A percentile compares a stretch with the other conserved stretches of the same genome.
These are phyloP conservation scores for Fusarium algeriense DNA, from an alignment of 2,329 filamentous ascomycete species.

Conservation along the genomic window DNA sequence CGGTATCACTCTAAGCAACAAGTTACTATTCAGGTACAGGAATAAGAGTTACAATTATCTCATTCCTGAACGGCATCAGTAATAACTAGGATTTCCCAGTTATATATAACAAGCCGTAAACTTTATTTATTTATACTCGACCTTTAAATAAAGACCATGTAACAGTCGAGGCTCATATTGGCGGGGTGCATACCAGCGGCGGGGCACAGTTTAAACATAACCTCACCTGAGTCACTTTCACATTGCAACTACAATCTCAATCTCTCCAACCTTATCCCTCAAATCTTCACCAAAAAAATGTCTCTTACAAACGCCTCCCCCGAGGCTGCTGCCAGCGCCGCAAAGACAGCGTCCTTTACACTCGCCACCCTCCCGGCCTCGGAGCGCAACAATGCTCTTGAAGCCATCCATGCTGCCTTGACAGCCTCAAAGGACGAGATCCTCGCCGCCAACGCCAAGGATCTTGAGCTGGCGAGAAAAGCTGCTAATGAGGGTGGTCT, in stretches of 20 bases:
- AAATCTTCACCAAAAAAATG: constrained; percentile 64
- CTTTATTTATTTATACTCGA: background rate
- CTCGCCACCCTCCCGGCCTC: constrained; percentile 82
- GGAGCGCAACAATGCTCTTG: constrained; percentile 86
- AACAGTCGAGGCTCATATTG: constrained; percentile 28
- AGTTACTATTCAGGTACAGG: background rate
- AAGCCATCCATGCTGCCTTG: constrained; percentile 84
- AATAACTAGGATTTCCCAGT: too few relatives aligned
- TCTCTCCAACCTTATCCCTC: constrained; percentile 9
- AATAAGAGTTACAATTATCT: background rate
- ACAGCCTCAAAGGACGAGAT: constrained; percentile 77
- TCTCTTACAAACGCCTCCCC: constrained; percentile 90
- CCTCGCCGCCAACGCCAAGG: constrained; percentile 85
- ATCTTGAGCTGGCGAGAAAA: constrained; percentile 79
- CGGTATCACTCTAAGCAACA: background rate
- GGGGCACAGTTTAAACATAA: constrained; percentile 30
- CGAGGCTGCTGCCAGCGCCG: constrained; percentile 79
- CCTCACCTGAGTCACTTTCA: constrained; percentile 31
- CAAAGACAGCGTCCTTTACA: constrained; percentile 83
- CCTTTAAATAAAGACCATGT: background rate
- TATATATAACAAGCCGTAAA: background rate
- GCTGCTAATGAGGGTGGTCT: constrained; percentile 81
- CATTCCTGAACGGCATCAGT: background rate
- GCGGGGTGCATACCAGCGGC: constrained; percentile 43
- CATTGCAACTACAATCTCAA: constrained; percentile 5